Conservation (phyloP, 2,329 filamentous ascomycete genomes). For the Cadophora sp. region DNA sequence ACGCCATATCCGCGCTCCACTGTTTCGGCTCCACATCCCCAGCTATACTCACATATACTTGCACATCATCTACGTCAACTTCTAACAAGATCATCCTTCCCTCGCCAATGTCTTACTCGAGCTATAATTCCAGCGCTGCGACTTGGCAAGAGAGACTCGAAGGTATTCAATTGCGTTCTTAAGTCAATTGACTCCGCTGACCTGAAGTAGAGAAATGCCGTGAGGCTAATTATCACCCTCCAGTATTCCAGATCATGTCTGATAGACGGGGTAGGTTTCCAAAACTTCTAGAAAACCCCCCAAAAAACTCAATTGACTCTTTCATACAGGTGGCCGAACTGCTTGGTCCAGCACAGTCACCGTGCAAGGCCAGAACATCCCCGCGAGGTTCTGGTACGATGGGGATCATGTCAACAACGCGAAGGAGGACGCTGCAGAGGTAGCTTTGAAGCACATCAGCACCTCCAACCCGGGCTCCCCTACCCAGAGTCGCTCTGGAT, state of each 20-base stretch:
- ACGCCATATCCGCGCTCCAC: constrained; percentile 41
- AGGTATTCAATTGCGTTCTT: constrained; percentile 41
- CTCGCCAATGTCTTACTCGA: constrained; percentile 42
- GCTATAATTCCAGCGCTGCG: constrained; percentile 35
- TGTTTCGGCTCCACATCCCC: constrained; percentile 37
- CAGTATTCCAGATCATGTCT: constrained; percentile 74
- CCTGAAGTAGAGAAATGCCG: constrained; percentile 61
- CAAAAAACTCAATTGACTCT: constrained; percentile 38
- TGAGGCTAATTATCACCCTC: constrained; percentile 57
- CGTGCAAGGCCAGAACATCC: constrained; percentile 68
- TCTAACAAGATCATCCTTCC: constrained; percentile 25
- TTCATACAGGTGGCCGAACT: constrained; percentile 76
- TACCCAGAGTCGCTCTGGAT: constrained; percentile 47
- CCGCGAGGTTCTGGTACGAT: constrained; percentile 91
- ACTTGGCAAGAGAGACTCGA: constrained; percentile 49
- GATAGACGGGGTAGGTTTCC: constrained; percentile 70
- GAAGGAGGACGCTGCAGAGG: constrained; percentile 88
- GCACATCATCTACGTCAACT: constrained; percentile 19
- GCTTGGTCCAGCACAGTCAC: constrained; percentile 86
- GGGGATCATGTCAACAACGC: constrained; percentile 87
- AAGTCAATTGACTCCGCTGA: constrained; percentile 34
- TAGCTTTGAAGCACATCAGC: constrained; percentile 67
- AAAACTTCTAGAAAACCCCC: constrained; percentile 11
- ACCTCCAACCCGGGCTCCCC: constrained; percentile 51
- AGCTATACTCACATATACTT: constrained; percentile 35